These are phyloP conservation scores for Penicillium olsonii DNA, from an alignment of 2,329 filamentous ascomycete species.

Conservation along the genomic window DNA sequence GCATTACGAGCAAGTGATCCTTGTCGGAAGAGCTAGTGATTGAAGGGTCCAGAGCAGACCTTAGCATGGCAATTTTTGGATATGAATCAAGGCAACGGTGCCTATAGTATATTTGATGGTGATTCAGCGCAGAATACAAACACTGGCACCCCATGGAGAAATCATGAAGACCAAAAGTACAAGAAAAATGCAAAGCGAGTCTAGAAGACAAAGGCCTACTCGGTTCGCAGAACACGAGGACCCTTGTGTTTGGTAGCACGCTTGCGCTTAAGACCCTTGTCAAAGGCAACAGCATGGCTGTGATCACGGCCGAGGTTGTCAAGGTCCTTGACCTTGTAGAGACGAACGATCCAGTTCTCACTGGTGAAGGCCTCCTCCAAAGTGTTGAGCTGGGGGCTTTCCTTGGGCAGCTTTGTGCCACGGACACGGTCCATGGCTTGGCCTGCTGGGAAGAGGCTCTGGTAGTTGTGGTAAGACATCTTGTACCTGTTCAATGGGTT, in stretches of 20 bases:
- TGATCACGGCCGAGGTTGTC: slow-evolving; percentile 95
- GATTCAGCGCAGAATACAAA: slow-evolving; percentile 13
- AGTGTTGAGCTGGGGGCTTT: slow-evolving; percentile 81
- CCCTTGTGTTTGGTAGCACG: slow-evolving; percentile 48
- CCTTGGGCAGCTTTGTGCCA: slow-evolving; percentile 73
- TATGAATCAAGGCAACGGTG: slow-evolving; percentile 5
- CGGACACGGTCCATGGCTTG: slow-evolving; percentile 91
- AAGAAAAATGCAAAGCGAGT: slow-evolving; percentile 10
- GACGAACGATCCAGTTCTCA: slow-evolving; percentile 99
- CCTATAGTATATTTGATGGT: slow-evolving; percentile 13
- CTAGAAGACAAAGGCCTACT: slow-evolving; percentile 30
- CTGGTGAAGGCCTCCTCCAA: slow-evolving; percentile 97
- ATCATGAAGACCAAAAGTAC: slow-evolving; percentile 13
- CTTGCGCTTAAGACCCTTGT: slow-evolving; percentile 56
- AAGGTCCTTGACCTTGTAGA: slow-evolving; percentile 99
- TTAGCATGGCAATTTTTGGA: background rate
- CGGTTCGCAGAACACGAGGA: slow-evolving; percentile 46
- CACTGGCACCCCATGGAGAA: slow-evolving; percentile 10
- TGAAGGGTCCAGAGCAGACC: no score
- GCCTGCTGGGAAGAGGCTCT: slow-evolving; percentile 84
- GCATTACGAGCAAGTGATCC: no score
- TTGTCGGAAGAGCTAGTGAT: no score
- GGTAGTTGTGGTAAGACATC: slow-evolving; percentile 99
- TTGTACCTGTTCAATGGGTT: slow-evolving; percentile 74
- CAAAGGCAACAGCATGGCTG: slow-evolving; percentile 58